Conservation (phyloP, 306 rosid species). For the Senna tora region DNA sequence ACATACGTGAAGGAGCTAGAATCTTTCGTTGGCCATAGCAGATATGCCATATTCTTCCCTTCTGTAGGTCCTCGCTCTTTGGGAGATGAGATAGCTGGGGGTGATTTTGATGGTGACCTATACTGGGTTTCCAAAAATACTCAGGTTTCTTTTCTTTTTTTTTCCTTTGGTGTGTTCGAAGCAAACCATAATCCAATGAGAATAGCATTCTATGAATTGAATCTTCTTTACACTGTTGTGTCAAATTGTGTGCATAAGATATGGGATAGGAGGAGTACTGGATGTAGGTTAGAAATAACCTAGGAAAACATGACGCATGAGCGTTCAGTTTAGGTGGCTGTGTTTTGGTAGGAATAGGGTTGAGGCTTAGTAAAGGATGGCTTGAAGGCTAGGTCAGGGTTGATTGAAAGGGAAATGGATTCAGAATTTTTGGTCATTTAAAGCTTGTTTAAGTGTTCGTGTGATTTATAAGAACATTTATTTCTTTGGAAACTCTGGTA, state of each 20-base stretch:
- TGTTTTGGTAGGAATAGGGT: background rate
- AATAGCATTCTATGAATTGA: background rate
- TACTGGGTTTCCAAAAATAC: slow-evolving; percentile 81
- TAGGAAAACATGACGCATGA: background rate
- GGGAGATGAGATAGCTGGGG: slow-evolving; percentile 86
- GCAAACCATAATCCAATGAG: background rate
- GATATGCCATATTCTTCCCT: slow-evolving; percentile 80
- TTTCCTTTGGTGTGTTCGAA: background rate
- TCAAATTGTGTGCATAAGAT: background rate
- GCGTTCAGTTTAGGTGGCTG: background rate
- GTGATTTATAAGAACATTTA: no score
- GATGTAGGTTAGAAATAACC: background rate
- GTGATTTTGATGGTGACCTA: slow-evolving; percentile 90
- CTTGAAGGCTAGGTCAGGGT: background rate
- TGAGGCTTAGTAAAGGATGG: background rate
- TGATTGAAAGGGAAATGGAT: background rate
- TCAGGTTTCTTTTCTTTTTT: slow-evolving; percentile 50
- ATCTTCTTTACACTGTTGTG: background rate
- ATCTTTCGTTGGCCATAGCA: slow-evolving; percentile 63
- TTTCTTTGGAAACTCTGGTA: background rate
- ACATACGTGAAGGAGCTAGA: slow-evolving; percentile 50
- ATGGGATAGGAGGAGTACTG: background rate
- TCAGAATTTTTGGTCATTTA: background rate
- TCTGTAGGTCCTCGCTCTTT: slow-evolving; percentile 75
- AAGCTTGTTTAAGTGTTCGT: background rate